phyloP scores from a whole-genome alignment of 768 basidiomycete species.

The Ephemerocybe angulata region DNA sequence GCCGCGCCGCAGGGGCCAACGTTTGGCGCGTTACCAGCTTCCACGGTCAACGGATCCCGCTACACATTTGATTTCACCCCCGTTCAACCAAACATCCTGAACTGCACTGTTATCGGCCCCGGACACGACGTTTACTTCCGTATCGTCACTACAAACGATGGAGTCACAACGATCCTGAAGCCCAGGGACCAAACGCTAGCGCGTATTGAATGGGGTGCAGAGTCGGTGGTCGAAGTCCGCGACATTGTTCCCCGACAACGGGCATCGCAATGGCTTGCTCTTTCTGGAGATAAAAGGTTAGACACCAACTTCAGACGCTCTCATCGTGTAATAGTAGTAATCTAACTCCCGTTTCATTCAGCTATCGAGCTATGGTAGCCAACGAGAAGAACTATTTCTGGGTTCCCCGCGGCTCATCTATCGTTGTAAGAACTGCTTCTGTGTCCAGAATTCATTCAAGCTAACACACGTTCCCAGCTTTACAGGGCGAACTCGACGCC shows the following conservation, averaged over 20 bases:
- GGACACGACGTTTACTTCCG: constrained; percentile 39
- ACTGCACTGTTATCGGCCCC: constrained; percentile 43
- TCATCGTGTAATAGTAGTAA: not conserved
- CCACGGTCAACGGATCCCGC: not conserved
- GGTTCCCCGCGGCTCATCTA: not conserved
- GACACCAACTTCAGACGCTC: not conserved
- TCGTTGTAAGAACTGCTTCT: not conserved
- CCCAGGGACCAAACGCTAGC: constrained; percentile 33
- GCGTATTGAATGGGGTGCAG: constrained; percentile 37
- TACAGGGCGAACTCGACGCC: not conserved
- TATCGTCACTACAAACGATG: constrained; percentile 29
- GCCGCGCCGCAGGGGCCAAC: constrained; percentile 18
- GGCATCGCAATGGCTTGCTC: constrained; percentile 36
- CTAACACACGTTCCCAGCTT: not conserved
- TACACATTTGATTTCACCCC: constrained; percentile 25
- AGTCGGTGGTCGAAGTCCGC: constrained; percentile 32
- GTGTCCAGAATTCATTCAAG: not conserved
- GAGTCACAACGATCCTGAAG: constrained; percentile 36
- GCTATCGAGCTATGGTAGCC: constrained; percentile 6
- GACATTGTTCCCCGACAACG: constrained; percentile 30
- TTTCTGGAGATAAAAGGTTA: constrained; percentile 15
- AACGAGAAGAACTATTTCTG: constrained; percentile 3
- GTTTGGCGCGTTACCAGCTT: constrained; percentile 21
- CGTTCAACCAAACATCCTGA: constrained; percentile 38
- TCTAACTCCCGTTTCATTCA: not conserved